Conservation (phyloP, 768 basidiomycete species). For the Mycena epipterygia region DNA sequence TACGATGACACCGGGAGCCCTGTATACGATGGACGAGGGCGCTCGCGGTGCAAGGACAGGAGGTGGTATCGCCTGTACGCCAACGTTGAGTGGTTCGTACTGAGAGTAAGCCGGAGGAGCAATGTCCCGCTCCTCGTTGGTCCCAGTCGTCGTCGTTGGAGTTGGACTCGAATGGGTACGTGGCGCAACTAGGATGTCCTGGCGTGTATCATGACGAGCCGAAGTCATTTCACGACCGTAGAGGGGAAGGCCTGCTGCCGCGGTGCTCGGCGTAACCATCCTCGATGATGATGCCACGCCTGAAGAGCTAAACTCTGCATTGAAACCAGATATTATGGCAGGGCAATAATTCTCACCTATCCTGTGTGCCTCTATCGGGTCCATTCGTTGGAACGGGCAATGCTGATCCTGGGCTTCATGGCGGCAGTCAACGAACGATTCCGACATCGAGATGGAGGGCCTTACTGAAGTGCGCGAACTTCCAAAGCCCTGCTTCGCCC, state of each 20-base stretch:
- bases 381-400: too few relatives aligned
- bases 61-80: neutral
- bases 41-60: neutral
- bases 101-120: slow-evolving; percentile 10
- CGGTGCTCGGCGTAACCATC: neutral
- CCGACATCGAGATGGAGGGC: too few relatives aligned
- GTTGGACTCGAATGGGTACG: neutral
- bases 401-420: neutral
- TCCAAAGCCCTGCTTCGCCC: neutral
- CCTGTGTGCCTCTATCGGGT: too few relatives aligned
- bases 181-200: neutral
- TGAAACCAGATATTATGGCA: too few relatives aligned
- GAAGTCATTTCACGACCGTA: too few relatives aligned
- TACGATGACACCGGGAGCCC: neutral
- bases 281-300: neutral
- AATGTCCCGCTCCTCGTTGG: neutral
- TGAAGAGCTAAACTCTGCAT: too few relatives aligned
- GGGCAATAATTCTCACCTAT: too few relatives aligned
- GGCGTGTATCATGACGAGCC: too few relatives aligned
- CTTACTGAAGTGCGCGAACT: neutral
- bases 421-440: neutral
- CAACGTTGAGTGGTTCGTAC: too few relatives aligned
- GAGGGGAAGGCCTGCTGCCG: too few relatives aligned
- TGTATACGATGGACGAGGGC: neutral
- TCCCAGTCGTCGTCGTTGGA: neutral